Conservation (phyloP, 129 eudicot genomes). For the Flaveria brownii region DNA sequence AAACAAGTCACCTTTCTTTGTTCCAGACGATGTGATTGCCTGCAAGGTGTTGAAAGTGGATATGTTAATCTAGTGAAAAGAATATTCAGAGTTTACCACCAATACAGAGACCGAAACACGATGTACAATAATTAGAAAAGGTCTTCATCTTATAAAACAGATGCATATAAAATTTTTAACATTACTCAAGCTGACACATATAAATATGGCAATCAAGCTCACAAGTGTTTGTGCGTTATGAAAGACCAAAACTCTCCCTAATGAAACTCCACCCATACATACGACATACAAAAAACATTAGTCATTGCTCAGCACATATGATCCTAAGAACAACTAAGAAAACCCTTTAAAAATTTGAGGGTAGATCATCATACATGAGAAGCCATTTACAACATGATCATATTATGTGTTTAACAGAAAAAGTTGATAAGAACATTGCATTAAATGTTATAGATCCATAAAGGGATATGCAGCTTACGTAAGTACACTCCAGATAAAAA, state of each 20-base stretch:
- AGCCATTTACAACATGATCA: neutral
- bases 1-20: slow-evolving; percentile 64
- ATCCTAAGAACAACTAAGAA: neutral
- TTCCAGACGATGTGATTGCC: slow-evolving; percentile 65
- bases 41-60: slow-evolving; percentile 14
- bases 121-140: neutral
- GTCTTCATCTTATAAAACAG: neutral
- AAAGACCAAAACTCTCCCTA: neutral
- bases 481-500: neutral
- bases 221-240: neutral
- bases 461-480: neutral
- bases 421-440: too few species aligned
- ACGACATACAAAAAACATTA: too few species aligned
- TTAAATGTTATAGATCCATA: neutral
- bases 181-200: neutral
- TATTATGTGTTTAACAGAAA: neutral
- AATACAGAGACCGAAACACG: neutral
- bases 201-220: neutral
- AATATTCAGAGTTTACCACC: neutral
- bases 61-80: neutral
- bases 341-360: neutral
- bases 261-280: slow-evolving; percentile 14
- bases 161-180: neutral
- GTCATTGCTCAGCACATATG: neutral
- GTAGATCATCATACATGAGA: neutral